Percentiles rank a stretch among this genome's conserved stretches.
These are phyloP conservation scores for Karstenula rhodostoma DNA, from an alignment of 2,329 filamentous ascomycete species.

Conservation along the genomic window DNA sequence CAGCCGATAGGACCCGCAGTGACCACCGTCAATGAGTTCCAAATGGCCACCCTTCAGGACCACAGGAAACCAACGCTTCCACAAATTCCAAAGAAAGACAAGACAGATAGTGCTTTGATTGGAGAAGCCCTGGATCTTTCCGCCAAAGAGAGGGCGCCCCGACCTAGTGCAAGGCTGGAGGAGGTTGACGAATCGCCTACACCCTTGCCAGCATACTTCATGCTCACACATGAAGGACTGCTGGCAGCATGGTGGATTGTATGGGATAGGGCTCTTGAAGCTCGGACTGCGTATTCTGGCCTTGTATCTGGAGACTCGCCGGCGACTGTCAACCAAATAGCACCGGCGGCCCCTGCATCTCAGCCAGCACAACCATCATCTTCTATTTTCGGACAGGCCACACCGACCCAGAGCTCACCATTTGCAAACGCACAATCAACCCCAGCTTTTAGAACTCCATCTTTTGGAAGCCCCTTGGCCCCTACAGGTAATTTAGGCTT, in stretches of 20 bases:
- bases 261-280: constrained; percentile 83
- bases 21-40: constrained; percentile 73
- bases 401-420: constrained; percentile 21
- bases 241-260: constrained; percentile 90
- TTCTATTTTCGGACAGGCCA: constrained; percentile 25
- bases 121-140: constrained; percentile 87
- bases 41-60: constrained; percentile 77
- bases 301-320: constrained; percentile 59
- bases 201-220: constrained; percentile 83
- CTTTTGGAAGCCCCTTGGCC: constrained; percentile 37
- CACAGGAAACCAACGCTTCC: constrained; percentile 74
- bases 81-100: constrained; percentile 32
- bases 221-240: constrained; percentile 88
- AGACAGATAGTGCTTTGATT: constrained; percentile 77
- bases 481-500: constrained; percentile 26
- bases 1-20: constrained; percentile 69
- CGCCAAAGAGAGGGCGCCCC: constrained; percentile 76
- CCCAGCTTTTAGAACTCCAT: constrained; percentile 25
- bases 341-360: constrained; percentile 31
- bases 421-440: constrained; percentile 25
- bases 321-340: constrained; percentile 26
- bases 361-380: constrained; percentile 14
- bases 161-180: constrained; percentile 77
- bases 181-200: constrained; percentile 80
- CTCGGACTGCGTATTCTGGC: constrained; percentile 76